Evolutionary conservation across 164 flowering plant genomes (phyloP).

Genomic region (Nelumbo lutea): DNA sequence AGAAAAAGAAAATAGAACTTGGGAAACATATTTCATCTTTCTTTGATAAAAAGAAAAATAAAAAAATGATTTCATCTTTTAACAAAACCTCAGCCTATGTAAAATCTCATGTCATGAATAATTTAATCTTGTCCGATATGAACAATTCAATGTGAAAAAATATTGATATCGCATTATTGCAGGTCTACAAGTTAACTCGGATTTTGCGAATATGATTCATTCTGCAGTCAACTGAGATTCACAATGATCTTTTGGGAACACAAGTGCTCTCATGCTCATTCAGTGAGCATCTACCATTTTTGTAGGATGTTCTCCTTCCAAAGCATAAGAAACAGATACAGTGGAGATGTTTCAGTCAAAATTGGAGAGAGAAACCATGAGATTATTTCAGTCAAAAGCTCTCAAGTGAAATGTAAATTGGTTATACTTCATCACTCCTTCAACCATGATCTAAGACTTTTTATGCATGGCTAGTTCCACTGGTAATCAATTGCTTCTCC

Average conservation of each 20-base stretch:
- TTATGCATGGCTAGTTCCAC: slow-evolving; percentile 11
- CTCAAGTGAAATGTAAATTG: not conserved
- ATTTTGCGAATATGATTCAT: slow-evolving; percentile 52
- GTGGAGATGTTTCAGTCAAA: not conserved
- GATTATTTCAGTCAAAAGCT: not conserved
- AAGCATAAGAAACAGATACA: not conserved
- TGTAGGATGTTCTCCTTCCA: not conserved
- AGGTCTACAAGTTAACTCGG: slow-evolving; percentile 75
- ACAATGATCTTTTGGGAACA: not conserved
- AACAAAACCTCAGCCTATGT: no score
- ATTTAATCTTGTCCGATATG: no score
- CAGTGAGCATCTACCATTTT: not conserved
- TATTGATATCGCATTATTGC: slow-evolving; percentile 7
- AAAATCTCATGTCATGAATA: no score
- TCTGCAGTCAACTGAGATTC: slow-evolving; percentile 1
- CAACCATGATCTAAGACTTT: no score
- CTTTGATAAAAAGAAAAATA: no score
- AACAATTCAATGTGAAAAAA: no score
- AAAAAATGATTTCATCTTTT: no score
- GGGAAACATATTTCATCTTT: no score
- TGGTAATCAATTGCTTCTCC: no score
- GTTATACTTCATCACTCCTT: no score
- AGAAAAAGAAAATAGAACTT: no score
- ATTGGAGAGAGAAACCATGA: no score
- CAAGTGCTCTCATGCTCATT: not conserved